phyloP scores from a whole-genome alignment of 495 filamentous ascomycete species.

The Paragyromitra xinjiangensis region DNA sequence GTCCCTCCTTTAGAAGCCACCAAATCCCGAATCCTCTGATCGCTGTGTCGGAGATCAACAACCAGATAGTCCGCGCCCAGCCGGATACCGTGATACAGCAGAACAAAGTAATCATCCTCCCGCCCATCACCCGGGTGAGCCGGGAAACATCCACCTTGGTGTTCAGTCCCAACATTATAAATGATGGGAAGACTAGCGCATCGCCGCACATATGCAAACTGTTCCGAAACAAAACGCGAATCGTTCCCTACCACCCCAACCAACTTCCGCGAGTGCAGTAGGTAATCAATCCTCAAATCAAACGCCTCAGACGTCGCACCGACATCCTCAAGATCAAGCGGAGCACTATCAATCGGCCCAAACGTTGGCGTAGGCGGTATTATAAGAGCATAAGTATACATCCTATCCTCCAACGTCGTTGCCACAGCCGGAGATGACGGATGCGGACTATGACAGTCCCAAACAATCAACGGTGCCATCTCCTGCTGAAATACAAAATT shows the following conservation, averaged over 20 bases:
- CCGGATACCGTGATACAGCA: slow-evolving; percentile 74
- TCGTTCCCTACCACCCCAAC: background rate
- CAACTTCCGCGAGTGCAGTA: background rate
- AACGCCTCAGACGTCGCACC: slow-evolving; percentile 42
- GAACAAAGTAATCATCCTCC: slow-evolving; percentile 66
- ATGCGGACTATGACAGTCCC: slow-evolving; percentile 9
- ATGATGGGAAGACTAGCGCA: slow-evolving; percentile 57
- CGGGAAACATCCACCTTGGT: slow-evolving; percentile 47
- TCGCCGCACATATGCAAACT: slow-evolving; percentile 39
- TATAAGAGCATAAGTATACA: slow-evolving; percentile 41
- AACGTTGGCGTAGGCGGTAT: slow-evolving; percentile 30
- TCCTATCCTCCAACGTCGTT: slow-evolving; percentile 32
- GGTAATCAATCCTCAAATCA: slow-evolving; percentile 38
- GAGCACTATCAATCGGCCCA: slow-evolving; percentile 8
- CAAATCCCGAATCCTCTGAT: slow-evolving; percentile 65
- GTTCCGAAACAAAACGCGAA: slow-evolving; percentile 26
- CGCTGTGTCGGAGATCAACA: slow-evolving; percentile 69
- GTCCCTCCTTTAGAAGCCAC: slow-evolving; percentile 70
- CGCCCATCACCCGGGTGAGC: slow-evolving; percentile 52
- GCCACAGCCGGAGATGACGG: background rate
- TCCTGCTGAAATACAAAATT: slow-evolving; percentile 61
- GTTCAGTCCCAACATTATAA: slow-evolving; percentile 61
- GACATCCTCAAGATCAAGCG: slow-evolving; percentile 33
- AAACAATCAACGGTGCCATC: slow-evolving; percentile 44
- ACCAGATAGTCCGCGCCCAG: slow-evolving; percentile 78